Evolutionary conservation across 257 asterid genomes (phyloP), one percentile per base, ranked within the genome.

Genomic region (Nicotiana benthamiana): DNA sequence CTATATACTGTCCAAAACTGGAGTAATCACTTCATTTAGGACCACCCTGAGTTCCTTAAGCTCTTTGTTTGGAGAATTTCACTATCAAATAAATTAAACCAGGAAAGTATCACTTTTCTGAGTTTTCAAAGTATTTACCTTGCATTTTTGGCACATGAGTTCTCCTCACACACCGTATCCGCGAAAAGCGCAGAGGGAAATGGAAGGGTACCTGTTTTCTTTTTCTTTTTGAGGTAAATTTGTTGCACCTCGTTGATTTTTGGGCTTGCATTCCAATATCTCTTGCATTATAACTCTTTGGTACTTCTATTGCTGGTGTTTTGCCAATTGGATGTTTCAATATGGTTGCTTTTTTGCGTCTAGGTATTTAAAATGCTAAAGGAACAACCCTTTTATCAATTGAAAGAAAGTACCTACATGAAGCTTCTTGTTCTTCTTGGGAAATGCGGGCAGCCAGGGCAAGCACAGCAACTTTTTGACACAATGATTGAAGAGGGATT

Each of bases 381-480:
- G 89, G 84, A 79, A 75, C 99, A 93, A 79, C 87, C 94, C n/a
- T 95, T 95, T 86, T 95, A 93, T 88, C 92, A 87, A 43, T 95
- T 95, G 11, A 95, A 92, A 85, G 97, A 93, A 83, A 97, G 96
- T 63, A 90, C 99, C 13, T 95, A 92, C 80, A 89, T 95, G 97
- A 92, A 85, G 89, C 92, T 95, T 67, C 86, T 93, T 28, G 97
- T 93, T 80, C 99, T 95, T 84, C 98, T 95, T 5, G 98, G 98
- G 51, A 91, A 86, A 87, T 86, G 89, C 40, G 99, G 97, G 22
- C 96, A 95, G 62, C 97, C 99, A 6, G 90, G 92, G 3, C 90
- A 86, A 82, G 99, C 98, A 53, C 90, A 88, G 53, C 88, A 85
- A 59, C 94, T 95, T 34, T 95, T 95, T 57, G 94, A 93, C 75